phyloP scores from a whole-genome alignment of 139 green algal genomes.

The Coelastrella sp. region DNA sequence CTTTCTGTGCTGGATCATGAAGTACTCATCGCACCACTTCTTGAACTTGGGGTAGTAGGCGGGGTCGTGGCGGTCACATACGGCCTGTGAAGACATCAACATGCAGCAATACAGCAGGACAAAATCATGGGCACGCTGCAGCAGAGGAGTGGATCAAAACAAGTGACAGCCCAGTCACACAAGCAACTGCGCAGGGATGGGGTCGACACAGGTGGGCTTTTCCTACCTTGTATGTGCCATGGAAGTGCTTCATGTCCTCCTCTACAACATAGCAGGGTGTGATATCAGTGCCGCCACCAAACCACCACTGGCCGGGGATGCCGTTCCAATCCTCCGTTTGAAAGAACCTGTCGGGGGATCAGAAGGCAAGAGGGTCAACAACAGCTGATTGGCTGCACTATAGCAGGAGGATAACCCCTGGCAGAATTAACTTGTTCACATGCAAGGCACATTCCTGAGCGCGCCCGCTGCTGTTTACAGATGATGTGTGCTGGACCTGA shows the following conservation, averaged over 20 bases:
- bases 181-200: too few relatives aligned
- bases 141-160: too few relatives aligned
- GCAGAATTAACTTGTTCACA: background rate
- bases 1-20: constrained; percentile 94
- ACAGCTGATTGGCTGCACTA: background rate
- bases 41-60: constrained; percentile 95
- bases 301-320: constrained; percentile 97
- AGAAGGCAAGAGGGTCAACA: background rate
- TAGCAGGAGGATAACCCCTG: background rate
- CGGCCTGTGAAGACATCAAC: constrained; percentile 41
- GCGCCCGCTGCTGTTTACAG: background rate
- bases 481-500: too few relatives aligned
- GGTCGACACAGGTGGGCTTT: too few relatives aligned
- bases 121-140: too few relatives aligned
- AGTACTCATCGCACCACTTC: constrained; percentile 99
- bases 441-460: background rate
- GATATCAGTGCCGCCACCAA: constrained; percentile 99
- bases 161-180: too few relatives aligned
- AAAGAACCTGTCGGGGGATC: constrained; percentile 85
- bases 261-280: constrained; percentile 94
- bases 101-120: background rate
- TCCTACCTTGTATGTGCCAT: constrained; percentile 91
- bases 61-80: constrained; percentile 97
- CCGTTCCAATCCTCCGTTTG: constrained; percentile 97
- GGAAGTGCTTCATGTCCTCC: constrained; percentile 99